phyloP scores from a whole-genome alignment of 2,329 filamentous ascomycete genomes.

The Decorospora gaudefroyi region DNA sequence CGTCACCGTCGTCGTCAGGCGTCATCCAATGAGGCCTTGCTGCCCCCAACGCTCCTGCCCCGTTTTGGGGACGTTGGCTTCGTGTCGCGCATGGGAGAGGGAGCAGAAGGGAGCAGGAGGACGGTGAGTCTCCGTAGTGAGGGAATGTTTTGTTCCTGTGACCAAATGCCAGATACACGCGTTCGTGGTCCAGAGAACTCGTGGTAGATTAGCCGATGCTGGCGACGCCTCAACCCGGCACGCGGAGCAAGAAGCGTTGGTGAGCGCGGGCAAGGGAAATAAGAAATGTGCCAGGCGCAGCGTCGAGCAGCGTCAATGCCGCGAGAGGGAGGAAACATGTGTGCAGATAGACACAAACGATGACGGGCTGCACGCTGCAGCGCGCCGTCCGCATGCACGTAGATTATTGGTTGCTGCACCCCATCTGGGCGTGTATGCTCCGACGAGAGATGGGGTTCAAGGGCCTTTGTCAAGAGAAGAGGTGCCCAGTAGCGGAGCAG shows the following conservation, averaged over 20 bases:
- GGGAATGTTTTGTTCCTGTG: neutral
- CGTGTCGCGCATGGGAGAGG: slow-evolving; percentile 6
- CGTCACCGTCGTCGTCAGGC: slow-evolving; percentile 24
- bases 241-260: slow-evolving; percentile 17
- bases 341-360: slow-evolving; percentile 4
- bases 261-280: slow-evolving; percentile 11
- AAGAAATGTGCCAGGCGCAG: slow-evolving; percentile 6
- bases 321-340: neutral
- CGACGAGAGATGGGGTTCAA: slow-evolving; percentile 22
- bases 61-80: slow-evolving; percentile 10
- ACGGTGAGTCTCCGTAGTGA: neutral
- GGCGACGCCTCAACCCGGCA: slow-evolving; percentile 21
- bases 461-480: slow-evolving; percentile 18
- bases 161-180: neutral
- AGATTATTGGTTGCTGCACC: slow-evolving; percentile 19
- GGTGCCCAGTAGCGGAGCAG: slow-evolving; percentile 11
- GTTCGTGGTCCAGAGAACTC: slow-evolving; percentile 3
- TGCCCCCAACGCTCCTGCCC: slow-evolving; percentile 17
- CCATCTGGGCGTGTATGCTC: slow-evolving; percentile 20
- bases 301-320: neutral
- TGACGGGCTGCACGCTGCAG: slow-evolving; percentile 16
- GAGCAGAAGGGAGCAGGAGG: neutral
- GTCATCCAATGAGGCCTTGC: slow-evolving; percentile 25
- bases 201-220: slow-evolving; percentile 24
- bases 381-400: slow-evolving; percentile 12